Evolutionary conservation across 805 yeast genomes (phyloP).

Genomic region (Metschnikowia peoriensis): DNA sequence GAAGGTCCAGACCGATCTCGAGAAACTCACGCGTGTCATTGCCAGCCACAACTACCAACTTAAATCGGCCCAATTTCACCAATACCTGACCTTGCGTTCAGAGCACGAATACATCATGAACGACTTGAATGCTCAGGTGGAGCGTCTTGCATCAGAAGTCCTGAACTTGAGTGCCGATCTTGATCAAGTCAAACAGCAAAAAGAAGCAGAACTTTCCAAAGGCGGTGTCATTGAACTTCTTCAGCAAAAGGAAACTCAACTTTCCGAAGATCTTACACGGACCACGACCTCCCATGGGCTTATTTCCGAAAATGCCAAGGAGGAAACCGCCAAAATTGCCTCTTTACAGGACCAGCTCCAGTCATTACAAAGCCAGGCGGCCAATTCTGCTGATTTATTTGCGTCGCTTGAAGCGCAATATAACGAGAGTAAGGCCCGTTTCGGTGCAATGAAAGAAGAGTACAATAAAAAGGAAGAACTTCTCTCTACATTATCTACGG

Average conservation of each 20-base stretch:
- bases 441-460: conserved; percentile 46
- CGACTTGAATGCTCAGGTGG: conserved; percentile 43
- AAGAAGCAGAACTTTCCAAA: conserved; percentile 56
- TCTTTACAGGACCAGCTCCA: conserved; percentile 26
- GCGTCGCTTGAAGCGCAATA: conserved; percentile 45
- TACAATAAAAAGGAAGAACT: conserved; percentile 70
- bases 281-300: conserved; percentile 62
- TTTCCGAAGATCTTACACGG: conserved; percentile 66
- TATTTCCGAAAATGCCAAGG: conserved; percentile 53
- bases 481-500: conserved; percentile 77
- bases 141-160: conserved; percentile 54
- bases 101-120: conserved; percentile 41
- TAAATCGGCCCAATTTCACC: conserved; percentile 39
- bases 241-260: conserved; percentile 53
- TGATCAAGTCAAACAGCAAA: conserved; percentile 47
- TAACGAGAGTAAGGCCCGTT: conserved; percentile 39
- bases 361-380: conserved; percentile 36
- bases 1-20: conserved; percentile 77
- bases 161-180: conserved; percentile 59
- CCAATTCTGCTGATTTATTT: conserved; percentile 37
- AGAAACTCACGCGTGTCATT: conserved; percentile 67
- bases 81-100: conserved; percentile 43
- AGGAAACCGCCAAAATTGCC: conserved; percentile 24
- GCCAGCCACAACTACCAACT: conserved; percentile 70
- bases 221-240: conserved; percentile 60